Base-by-base conservation (phyloP, 495 filamentous ascomycete species). In the Talaromyces borbonicus region DNA sequence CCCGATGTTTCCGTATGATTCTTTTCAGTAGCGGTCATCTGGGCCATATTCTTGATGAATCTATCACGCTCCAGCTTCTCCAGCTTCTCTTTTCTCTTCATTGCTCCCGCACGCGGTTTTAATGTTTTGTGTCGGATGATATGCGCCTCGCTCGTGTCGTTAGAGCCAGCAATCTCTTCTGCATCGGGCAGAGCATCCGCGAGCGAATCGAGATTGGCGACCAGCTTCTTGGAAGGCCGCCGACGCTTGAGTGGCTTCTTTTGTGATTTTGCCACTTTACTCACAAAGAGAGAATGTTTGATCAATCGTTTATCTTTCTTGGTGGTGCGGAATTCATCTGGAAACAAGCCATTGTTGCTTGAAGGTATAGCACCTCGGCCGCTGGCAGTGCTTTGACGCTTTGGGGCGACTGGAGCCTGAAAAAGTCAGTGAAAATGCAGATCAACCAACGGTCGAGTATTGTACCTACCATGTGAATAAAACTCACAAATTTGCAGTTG, bases 1-100 rank as follows among this genome's bases (percentile, higher is more conserved):
- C 16, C 47, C 42, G 57, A 24, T 29, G 46, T 42, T 30, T 57
- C 30, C 19, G 22, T 15, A 43, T 30, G 36, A 22, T 9, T 47
- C 7, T 12, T 12, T 16, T 55, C 53, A 8, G 63, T 66, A 53
- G 27, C 59, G 31, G 49, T 74, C 72, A 54, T 63, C 47, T 78
- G 72, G 30, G 84, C 88, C 72, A 97, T 65, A 61, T 89, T 95
- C 63, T 69, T 74, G 47, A 75, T 79, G 56, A 95, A 95, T 48
- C 90, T 70, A 61, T 87, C 79, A 58, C 83, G 78, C 73, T 97
- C 90, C 51, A 70, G 61, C 61, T 67, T 76, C 42, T 93, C 83
- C 22, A 95, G 31, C 60, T 76, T 79, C 61, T 88, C 86, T 65
- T 83, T 89, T 52, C 78, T 72, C 74, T 88, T 94, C 68, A 86